A percentile compares a stretch with the other conserved stretches of the same genome.
phyloP scores from a whole-genome alignment of 139 green algal species.

The Haematococcus lacustris region DNA sequence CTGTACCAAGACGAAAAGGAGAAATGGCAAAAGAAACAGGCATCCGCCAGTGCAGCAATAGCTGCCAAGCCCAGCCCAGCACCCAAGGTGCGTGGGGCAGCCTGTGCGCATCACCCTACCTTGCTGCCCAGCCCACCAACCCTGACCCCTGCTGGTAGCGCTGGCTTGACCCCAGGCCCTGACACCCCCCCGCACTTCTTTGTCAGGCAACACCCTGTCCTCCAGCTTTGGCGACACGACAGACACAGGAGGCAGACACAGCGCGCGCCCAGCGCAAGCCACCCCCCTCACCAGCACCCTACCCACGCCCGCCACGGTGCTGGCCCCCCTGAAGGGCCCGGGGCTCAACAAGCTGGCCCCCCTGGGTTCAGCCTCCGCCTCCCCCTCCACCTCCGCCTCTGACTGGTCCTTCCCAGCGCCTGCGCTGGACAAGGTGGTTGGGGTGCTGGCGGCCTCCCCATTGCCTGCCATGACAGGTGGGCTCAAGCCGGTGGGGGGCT shows the following conservation, averaged over 20 bases:
- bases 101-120: too few relatives aligned
- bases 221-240: neutral
- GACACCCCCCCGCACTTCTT: neutral
- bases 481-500: neutral
- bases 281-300: neutral
- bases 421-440: neutral
- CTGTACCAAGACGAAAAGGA: conserved; percentile 52
- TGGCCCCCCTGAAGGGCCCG: conserved; percentile 4
- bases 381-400: conserved; percentile 6
- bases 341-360: conserved; percentile 3
- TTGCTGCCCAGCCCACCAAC: neutral
- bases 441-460: neutral
- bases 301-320: conserved; percentile 4
- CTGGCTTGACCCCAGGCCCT: neutral
- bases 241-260: neutral
- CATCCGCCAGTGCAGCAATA: neutral
- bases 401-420: neutral
- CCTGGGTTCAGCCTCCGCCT: conserved; percentile 1
- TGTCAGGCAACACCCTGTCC: neutral
- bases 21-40: conserved; percentile 16
- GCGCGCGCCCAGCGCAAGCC: neutral
- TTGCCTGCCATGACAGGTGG: conserved; percentile 3
- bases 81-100: neutral
- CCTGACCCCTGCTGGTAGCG: neutral
- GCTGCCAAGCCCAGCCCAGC: neutral